These are phyloP conservation scores for Begonia fuchsioides DNA, from an alignment of 306 rosid genomes.

Conservation along the genomic window DNA sequence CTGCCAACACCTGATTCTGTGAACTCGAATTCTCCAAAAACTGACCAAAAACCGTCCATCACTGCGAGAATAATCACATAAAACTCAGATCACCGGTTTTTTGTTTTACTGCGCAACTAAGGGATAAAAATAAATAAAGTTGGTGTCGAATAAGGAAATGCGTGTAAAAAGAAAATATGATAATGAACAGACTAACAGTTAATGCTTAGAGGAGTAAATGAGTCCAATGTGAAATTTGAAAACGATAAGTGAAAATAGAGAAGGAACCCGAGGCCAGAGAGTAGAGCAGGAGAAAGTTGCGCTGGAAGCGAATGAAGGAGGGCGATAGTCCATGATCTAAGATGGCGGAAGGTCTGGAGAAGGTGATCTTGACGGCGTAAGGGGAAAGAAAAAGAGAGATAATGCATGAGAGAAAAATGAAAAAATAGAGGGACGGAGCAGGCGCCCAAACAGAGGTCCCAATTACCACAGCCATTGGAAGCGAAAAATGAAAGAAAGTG, in stretches of 20 bases:
- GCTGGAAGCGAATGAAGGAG: constrained; percentile 54
- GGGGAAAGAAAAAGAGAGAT: constrained; percentile 45
- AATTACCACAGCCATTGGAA: constrained; percentile 59
- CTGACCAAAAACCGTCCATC: constrained; percentile 69
- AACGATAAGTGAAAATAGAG: neutral
- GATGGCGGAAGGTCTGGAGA: constrained; percentile 27
- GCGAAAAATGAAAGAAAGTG: neutral
- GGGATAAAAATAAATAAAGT: neutral
- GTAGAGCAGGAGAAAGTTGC: constrained; percentile 48
- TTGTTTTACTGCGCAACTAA: constrained; percentile 5
- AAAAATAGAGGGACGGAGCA: constrained; percentile 39
- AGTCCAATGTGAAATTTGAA: neutral
- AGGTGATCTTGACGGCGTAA: constrained; percentile 21
- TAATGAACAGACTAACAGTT: too few species aligned
- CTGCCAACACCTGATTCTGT: constrained; percentile 44
- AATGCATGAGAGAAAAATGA: constrained; percentile 48
- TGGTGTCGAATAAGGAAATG: constrained; percentile 5
- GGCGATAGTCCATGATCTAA: constrained; percentile 66
- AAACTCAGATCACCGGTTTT: constrained; percentile 17
- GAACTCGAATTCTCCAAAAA: constrained; percentile 65
- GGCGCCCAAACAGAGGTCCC: constrained; percentile 79
- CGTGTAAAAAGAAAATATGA: neutral
- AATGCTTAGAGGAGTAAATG: constrained; percentile 2
- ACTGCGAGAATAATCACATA: constrained; percentile 23
- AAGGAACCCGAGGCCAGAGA: constrained; percentile 67